phyloP scores from a whole-genome alignment of 345 rosid genomes.

The Aethionema arabicum region DNA sequence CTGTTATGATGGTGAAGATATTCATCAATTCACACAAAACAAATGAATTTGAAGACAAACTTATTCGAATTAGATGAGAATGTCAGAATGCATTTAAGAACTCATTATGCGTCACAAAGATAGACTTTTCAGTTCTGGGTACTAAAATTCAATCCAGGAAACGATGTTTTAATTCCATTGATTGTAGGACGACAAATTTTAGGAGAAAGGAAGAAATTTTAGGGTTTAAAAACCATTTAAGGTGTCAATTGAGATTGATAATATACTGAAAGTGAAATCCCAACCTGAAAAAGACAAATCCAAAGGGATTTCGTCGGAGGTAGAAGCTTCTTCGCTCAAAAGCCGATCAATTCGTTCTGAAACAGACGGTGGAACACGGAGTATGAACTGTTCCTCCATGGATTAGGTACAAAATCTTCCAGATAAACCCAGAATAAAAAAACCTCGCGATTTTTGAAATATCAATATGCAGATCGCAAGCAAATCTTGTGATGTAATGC shows the following conservation, averaged over 20 bases:
- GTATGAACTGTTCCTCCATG: constrained; percentile 96
- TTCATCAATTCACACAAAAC: no score
- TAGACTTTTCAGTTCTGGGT: no score
- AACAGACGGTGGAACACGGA: constrained; percentile 88
- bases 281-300: constrained; percentile 85
- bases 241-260: constrained; percentile 11
- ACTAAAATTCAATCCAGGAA: no score
- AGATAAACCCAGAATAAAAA: neutral
- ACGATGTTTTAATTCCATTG: no score
- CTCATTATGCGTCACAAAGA: no score
- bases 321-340: constrained; percentile 63
- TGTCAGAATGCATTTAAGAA: no score
- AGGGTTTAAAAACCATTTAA: neutral
- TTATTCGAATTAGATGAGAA: no score
- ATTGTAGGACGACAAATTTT: neutral
- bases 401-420: neutral
- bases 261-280: neutral
- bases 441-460: neutral
- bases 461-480: neutral
- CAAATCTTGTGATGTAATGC: neutral
- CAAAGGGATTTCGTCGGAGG: constrained; percentile 69
- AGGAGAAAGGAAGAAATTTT: constrained; percentile 17
- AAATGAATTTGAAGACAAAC: no score
- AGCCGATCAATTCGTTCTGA: constrained; percentile 77
- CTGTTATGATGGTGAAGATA: neutral